Conservation (phyloP, 768 basidiomycete species). For the Lactifluus pinguis region DNA sequence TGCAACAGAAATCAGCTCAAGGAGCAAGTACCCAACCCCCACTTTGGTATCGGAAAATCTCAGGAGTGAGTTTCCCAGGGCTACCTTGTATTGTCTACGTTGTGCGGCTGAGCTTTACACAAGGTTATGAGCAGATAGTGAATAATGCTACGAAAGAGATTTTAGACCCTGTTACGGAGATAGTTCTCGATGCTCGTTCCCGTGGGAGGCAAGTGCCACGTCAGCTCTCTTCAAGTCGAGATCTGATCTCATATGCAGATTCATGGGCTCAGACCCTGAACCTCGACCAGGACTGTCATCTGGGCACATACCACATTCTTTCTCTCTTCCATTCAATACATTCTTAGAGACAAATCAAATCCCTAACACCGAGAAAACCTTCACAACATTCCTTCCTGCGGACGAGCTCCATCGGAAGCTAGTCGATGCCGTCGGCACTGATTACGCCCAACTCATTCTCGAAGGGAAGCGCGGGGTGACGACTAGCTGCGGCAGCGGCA, state of each 20-base stretch:
- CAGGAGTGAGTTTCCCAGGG: conserved; percentile 1
- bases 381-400: conserved; percentile 43
- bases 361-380: conserved; percentile 26
- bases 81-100: background rate
- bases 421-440: conserved; percentile 50
- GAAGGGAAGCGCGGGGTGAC: conserved; percentile 53
- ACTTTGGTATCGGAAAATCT: conserved; percentile 34
- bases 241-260: conserved; percentile 38
- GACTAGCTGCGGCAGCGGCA: conserved; percentile 88
- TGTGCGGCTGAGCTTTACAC: conserved; percentile 1
- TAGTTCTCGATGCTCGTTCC: conserved; percentile 85
- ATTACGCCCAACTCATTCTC: conserved; percentile 46
- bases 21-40: conserved; percentile 44
- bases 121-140: conserved; percentile 78
- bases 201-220: conserved; percentile 52
- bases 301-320: conserved; percentile 86
- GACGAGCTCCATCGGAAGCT: conserved; percentile 53
- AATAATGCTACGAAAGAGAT: conserved; percentile 50
- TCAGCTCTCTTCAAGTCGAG: background rate
- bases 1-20: conserved; percentile 20
- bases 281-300: conserved; percentile 82
- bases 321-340: conserved; percentile 72
- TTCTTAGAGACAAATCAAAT: conserved; percentile 46
- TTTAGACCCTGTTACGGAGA: conserved; percentile 39
- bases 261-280: conserved; percentile 73